Percentiles rank a stretch among this genome's conserved stretches.
Conservation (phyloP, 345 rosid species). For the Eucalyptus microcorys region DNA sequence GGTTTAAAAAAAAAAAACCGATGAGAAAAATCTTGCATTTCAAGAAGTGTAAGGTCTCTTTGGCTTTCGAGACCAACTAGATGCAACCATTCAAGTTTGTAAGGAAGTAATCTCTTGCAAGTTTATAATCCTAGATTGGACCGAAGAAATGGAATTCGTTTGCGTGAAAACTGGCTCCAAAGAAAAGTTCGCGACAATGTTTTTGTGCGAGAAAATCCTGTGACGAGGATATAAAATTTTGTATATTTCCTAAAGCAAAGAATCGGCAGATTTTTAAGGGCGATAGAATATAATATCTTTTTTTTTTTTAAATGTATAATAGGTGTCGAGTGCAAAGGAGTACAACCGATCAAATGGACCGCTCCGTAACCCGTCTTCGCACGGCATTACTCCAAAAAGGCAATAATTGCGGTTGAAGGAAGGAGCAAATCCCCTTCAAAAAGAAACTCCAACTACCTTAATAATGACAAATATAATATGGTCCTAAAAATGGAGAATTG, state of each 20-base stretch:
- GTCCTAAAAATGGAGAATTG: not conserved
- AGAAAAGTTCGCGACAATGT: not conserved
- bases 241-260: not conserved
- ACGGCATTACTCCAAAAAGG: not conserved
- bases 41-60: not conserved
- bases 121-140: not conserved
- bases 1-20: rapidly evolving
- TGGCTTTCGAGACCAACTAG: not conserved
- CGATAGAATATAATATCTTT: not conserved
- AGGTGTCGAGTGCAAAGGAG: not conserved
- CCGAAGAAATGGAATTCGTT: not conserved
- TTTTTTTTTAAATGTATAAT: not conserved
- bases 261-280: not conserved
- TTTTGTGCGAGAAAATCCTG: not conserved
- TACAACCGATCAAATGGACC: not conserved
- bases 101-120: not conserved
- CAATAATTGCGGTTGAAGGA: slow-evolving; percentile 8
- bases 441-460: not conserved
- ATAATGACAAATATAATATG: not conserved
- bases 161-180: not conserved
- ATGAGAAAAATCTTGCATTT: not conserved
- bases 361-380: not conserved
- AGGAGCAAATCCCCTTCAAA: not conserved
- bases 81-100: not conserved
- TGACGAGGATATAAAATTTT: not conserved